phyloP scores from a whole-genome alignment of 1,139 yeast genomes.

The Pichiaceae sp. region DNA sequence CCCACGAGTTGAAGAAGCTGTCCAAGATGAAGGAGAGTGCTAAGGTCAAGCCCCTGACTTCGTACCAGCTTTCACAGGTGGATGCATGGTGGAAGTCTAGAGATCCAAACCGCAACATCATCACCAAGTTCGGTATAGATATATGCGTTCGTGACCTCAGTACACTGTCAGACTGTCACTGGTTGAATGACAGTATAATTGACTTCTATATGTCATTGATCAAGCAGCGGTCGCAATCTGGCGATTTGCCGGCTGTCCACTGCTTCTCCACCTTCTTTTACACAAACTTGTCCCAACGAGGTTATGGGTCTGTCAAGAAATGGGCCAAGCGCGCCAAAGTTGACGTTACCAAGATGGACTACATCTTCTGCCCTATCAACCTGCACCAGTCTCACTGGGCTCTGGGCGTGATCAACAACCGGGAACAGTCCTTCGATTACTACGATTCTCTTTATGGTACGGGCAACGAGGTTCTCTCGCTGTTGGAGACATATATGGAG shows the following conservation, averaged over 20 bases:
- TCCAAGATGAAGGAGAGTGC: conserved; percentile 25
- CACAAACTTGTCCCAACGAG: conserved; percentile 59
- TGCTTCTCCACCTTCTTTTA: conserved; percentile 87
- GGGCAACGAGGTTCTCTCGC: conserved; percentile 45
- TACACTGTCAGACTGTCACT: conserved; percentile 60
- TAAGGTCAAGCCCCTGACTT: conserved; percentile 20
- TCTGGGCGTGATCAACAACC: conserved; percentile 67
- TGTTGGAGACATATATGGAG: conserved; percentile 51
- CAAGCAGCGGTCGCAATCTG: conserved; percentile 30
- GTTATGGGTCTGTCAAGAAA: conserved; percentile 73
- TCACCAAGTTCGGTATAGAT: conserved; percentile 46
- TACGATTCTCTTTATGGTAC: conserved; percentile 70
- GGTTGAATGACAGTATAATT: conserved; percentile 90
- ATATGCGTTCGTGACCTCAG: conserved; percentile 58
- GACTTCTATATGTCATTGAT: conserved; percentile 70
- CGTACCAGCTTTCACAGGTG: conserved; percentile 28
- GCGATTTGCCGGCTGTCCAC: conserved; percentile 35
- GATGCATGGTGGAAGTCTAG: conserved; percentile 27
- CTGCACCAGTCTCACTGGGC: conserved; percentile 89
- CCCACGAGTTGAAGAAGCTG: conserved; percentile 29
- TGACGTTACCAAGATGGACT: conserved; percentile 53
- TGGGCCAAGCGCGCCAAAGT: conserved; percentile 87
- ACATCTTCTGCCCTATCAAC: conserved; percentile 78
- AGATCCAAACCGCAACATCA: conserved; percentile 23
- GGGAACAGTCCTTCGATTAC: conserved; percentile 49